These are phyloP conservation scores for Pistacia vera DNA, from an alignment of 345 rosid species.

Conservation along the genomic window DNA sequence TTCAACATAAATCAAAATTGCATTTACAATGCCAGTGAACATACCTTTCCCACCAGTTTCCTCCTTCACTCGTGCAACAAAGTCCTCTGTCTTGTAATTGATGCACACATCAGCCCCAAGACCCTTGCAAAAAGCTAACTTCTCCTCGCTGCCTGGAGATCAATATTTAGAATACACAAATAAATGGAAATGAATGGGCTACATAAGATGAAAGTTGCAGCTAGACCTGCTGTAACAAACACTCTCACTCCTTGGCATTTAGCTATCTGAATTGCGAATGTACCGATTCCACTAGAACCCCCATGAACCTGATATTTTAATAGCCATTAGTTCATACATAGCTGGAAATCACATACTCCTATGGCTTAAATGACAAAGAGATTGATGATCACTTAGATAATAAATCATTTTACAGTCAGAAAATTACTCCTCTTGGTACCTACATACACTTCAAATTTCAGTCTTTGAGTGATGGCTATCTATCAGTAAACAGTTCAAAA, in stretches of 20 bases:
- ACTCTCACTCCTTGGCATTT: slow-evolving; percentile 66
- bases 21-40: slow-evolving; percentile 5
- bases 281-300: slow-evolving; percentile 94
- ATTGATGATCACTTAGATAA: not conserved
- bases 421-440: not conserved
- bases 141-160: slow-evolving; percentile 70
- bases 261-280: slow-evolving; percentile 88
- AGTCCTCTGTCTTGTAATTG: slow-evolving; percentile 91
- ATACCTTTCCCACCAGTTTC: slow-evolving; percentile 88
- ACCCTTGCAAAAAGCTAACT: slow-evolving; percentile 77
- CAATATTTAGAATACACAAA: slow-evolving; percentile 5
- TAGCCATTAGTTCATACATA: slow-evolving; percentile 11
- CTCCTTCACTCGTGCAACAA: slow-evolving; percentile 73
- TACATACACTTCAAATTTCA: not conserved
- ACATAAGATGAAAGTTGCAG: not conserved
- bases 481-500: not conserved
- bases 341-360: not conserved
- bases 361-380: not conserved
- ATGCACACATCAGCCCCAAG: slow-evolving; percentile 91
- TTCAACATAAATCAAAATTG: slow-evolving; percentile 2
- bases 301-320: slow-evolving; percentile 72
- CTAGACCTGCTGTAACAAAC: slow-evolving; percentile 84
- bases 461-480: not conserved
- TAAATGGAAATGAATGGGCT: not conserved
- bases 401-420: not conserved